Percentiles rank a stretch among this genome's conserved stretches.
Conservation (phyloP, 768 basidiomycete genomes). For the Fistulinella prunicolor region DNA sequence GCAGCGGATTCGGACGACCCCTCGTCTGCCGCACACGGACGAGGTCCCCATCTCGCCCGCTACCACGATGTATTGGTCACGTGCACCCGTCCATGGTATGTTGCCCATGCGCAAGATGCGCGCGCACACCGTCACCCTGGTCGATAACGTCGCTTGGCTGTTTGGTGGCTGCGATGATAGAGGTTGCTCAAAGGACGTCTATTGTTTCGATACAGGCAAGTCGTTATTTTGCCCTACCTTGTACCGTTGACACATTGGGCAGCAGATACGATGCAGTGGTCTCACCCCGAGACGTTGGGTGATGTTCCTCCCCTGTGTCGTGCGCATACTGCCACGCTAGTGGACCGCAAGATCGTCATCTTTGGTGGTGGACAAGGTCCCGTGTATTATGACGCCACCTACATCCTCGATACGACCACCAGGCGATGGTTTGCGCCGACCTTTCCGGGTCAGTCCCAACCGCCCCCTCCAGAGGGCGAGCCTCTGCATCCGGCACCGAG, state of each 20-base stretch:
- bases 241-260: neutral
- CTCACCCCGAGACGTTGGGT: conserved; percentile 71
- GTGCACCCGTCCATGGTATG: conserved; percentile 72
- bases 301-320: conserved; percentile 79
- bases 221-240: neutral
- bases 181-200: conserved; percentile 70
- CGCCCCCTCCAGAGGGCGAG: conserved; percentile 1
- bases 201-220: conserved; percentile 81
- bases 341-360: conserved; percentile 75
- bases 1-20: conserved; percentile 44
- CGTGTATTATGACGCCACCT: conserved; percentile 79
- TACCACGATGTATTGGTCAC: conserved; percentile 83
- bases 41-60: conserved; percentile 60
- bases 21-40: conserved; percentile 60
- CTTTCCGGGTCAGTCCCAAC: conserved; percentile 20
- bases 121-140: conserved; percentile 80
- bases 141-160: conserved; percentile 81
- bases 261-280: conserved; percentile 90
- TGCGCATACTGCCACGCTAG: conserved; percentile 84
- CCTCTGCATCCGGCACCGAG: conserved; percentile 56
- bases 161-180: conserved; percentile 88
- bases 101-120: conserved; percentile 69
- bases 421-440: conserved; percentile 61
- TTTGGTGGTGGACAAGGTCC: conserved; percentile 87
- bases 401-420: conserved; percentile 74